phyloP scores from a whole-genome alignment of 306 rosid genomes.

The Vicia faba region DNA sequence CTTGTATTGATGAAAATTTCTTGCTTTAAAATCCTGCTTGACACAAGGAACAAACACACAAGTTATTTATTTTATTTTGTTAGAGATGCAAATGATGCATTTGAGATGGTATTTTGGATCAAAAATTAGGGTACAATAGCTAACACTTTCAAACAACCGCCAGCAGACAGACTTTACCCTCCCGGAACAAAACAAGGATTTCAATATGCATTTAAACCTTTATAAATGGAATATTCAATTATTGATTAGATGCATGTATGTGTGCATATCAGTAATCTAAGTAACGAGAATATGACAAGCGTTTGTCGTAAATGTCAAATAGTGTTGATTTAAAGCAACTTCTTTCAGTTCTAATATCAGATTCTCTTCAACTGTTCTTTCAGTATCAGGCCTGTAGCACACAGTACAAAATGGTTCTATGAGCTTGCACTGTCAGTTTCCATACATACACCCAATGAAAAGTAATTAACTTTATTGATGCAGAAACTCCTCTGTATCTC shows the following conservation, averaged over 20 bases:
- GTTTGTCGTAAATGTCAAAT: slow-evolving; percentile 10
- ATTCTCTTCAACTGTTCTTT: slow-evolving; percentile 15
- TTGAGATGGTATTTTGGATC: too few relatives aligned
- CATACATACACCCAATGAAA: not conserved
- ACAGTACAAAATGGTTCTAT: not conserved
- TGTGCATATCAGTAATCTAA: slow-evolving; percentile 1
- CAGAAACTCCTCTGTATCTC: slow-evolving; percentile 87
- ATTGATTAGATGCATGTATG: slow-evolving; percentile 19
- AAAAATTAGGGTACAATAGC: too few relatives aligned
- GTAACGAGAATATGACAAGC: slow-evolving; percentile 7
- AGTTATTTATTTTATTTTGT: too few relatives aligned
- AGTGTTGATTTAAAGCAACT: slow-evolving; percentile 26
- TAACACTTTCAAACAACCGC: slow-evolving; percentile 20
- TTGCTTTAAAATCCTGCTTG: too few relatives aligned
- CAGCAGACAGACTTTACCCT: slow-evolving; percentile 16
- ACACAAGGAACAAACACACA: too few relatives aligned
- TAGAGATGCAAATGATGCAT: too few relatives aligned
- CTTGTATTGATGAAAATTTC: too few relatives aligned
- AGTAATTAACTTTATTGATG: not conserved
- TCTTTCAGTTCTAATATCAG: slow-evolving; percentile 3
- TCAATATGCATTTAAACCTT: slow-evolving; percentile 9
- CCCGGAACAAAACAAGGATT: slow-evolving; percentile 24
- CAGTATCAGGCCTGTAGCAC: not conserved
- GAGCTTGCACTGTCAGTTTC: slow-evolving; percentile 15
- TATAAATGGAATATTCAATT: slow-evolving; percentile 11